Percentiles rank a stretch among this genome's conserved stretches.
Conservation (phyloP, 179 eudicot genomes). For the Beta lomatogona region DNA sequence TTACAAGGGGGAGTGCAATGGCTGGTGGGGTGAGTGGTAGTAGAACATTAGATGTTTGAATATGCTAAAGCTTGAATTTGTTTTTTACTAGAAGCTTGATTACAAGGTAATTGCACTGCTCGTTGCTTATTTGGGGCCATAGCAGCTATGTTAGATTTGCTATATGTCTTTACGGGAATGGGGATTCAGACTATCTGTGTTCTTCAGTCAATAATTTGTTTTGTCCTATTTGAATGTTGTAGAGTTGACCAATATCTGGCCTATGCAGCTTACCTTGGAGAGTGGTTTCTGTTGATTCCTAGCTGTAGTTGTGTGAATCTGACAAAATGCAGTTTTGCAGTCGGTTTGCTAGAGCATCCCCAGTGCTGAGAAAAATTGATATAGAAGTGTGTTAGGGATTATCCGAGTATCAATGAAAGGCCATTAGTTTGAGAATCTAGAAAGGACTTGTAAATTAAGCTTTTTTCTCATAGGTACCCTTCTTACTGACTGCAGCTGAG, state of each 20-base stretch:
- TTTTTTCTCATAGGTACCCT: constrained; percentile 83
- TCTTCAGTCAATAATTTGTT: too few species aligned
- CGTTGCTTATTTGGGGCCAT: too few species aligned
- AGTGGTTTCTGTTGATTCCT: constrained; percentile 1
- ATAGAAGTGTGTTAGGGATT: neutral
- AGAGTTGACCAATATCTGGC: too few species aligned
- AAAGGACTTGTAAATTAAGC: constrained; percentile 41
- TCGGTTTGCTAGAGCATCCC: neutral
- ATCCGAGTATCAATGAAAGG: constrained; percentile 2
- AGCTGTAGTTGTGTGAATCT: neutral
- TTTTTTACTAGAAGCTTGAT: neutral
- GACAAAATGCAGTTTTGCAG: neutral
- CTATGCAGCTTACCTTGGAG: neutral
- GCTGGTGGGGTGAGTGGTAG: neutral
- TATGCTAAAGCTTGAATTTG: neutral
- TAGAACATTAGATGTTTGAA: neutral
- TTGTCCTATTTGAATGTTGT: too few species aligned
- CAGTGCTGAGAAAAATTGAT: neutral
- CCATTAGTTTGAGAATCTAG: constrained; percentile 26
- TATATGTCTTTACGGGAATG: too few species aligned
- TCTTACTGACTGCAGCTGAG: constrained; percentile 99
- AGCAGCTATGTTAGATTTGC: too few species aligned
- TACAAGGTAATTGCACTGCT: neutral
- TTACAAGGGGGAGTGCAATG: neutral
- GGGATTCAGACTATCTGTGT: too few species aligned